phyloP scores from a whole-genome alignment of 2,329 filamentous ascomycete species.

The Fonsecaea monophora region DNA sequence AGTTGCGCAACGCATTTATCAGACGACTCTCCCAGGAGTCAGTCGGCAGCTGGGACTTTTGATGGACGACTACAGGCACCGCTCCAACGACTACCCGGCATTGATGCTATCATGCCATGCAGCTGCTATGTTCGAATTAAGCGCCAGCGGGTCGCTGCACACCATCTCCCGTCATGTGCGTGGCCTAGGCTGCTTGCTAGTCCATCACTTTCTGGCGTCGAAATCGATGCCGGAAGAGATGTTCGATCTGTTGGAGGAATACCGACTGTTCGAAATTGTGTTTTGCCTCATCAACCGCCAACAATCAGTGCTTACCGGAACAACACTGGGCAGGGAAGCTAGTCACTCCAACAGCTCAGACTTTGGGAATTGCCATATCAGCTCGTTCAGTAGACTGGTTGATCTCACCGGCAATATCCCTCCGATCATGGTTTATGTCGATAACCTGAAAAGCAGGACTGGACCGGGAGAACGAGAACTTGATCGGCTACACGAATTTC shows the following conservation, averaged over 20 bases:
- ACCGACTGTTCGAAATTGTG: constrained; percentile 9
- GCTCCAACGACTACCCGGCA: neutral
- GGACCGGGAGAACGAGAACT: neutral
- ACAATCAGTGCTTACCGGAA: constrained; percentile 9
- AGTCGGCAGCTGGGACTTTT: constrained; percentile 9
- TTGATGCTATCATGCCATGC: constrained; percentile 15
- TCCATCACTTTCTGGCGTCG: constrained; percentile 10
- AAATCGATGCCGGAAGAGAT: constrained; percentile 6
- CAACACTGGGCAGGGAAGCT: neutral
- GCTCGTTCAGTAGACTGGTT: constrained; percentile 11
- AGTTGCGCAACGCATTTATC: neutral
- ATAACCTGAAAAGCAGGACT: neutral
- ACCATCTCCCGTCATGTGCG: constrained; percentile 9
- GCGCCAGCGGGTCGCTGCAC: neutral
- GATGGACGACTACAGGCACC: neutral
- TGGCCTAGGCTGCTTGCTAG: constrained; percentile 10
- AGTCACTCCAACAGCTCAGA: neutral
- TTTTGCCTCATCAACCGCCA: constrained; percentile 13
- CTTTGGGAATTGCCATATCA: neutral
- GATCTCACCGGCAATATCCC: neutral
- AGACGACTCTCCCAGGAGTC: constrained; percentile 3
- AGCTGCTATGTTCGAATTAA: constrained; percentile 9
- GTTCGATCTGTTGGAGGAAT: constrained; percentile 8
- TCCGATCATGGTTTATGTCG: constrained; percentile 12
- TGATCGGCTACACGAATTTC: neutral